Evolutionary conservation across 805 yeast genomes (phyloP).

Genomic region (Priceomyces haplophilus): DNA sequence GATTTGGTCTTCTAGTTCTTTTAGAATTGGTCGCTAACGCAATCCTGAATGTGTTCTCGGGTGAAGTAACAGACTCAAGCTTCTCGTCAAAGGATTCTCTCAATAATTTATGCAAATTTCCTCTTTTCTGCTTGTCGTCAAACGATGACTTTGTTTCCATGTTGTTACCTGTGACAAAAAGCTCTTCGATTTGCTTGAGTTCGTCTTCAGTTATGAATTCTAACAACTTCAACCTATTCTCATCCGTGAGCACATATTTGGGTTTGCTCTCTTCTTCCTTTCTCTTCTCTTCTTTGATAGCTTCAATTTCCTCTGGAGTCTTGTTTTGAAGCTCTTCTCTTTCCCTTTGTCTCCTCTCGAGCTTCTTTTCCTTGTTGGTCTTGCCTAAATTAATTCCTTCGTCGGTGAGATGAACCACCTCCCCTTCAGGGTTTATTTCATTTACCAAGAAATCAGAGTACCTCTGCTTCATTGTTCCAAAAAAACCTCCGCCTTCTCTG

Average conservation of each 20-base stretch:
- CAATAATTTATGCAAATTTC: conserved; percentile 71
- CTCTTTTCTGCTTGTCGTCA: conserved; percentile 69
- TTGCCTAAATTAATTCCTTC: conserved; percentile 57
- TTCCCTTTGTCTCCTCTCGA: conserved; percentile 41
- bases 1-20: conserved; percentile 37
- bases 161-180: conserved; percentile 52
- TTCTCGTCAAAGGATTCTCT: conserved; percentile 70
- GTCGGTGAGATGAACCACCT: conserved; percentile 73
- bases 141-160: conserved; percentile 58
- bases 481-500: conserved; percentile 50
- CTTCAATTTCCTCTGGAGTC: conserved; percentile 31
- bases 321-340: conserved; percentile 31
- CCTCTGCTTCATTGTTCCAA: conserved; percentile 80
- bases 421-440: conserved; percentile 68
- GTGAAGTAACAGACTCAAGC: conserved; percentile 77
- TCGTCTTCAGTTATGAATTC: conserved; percentile 60
- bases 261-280: conserved; percentile 23
- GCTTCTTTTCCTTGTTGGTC: conserved; percentile 46
- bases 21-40: conserved; percentile 46
- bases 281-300: conserved; percentile 22
- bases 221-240: conserved; percentile 45
- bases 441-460: conserved; percentile 93
- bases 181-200: conserved; percentile 50
- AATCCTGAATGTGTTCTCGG: conserved; percentile 61
- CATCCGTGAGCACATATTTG: conserved; percentile 44